Base-by-base conservation (phyloP, 2,329 filamentous ascomycete species). In the Pseudogymnoascus sp. region DNA sequence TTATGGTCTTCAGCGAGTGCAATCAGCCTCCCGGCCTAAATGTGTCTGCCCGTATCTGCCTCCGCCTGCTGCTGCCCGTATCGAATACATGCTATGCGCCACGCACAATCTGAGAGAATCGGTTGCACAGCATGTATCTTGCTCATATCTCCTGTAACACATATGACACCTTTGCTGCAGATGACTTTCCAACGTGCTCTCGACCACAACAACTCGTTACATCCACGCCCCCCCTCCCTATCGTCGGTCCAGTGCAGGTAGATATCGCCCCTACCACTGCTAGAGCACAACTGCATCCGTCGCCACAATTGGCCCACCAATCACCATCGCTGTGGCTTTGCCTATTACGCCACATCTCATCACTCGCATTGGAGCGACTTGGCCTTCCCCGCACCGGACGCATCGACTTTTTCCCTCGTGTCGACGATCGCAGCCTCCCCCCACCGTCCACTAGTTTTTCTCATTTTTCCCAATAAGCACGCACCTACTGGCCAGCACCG, bases 391-490 rank as follows among this genome's bases (percentile, higher is more conserved):
- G 44, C 44, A 50, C 44, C 44, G 13, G 21, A 50, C 44, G 21
- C 44, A 50, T 50, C 44, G 44, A 50, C 44, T 42, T 50, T 50
- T 26, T 50, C 44, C 44, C 44, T 50, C 44, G 44, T 26, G 44
- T 50, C 21, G 44, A 50, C 44, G 44, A 50, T 29, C 44, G 42
- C 42, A 46, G 19, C 42, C 21, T 4, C 4, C 13, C 23, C 23
- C 44, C 44, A 26, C 44, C 23, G 10, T 29, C 23, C 21, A 50
- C 44, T 50, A 50, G 44, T 50, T 50, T 50, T 29, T 50, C 38
- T 50, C 44, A 50, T 50, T 50, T 50, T 50, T 50, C 23, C 44
- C 44, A 50, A 50, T 50, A 29, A 50, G 44, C 44, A 50, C 44
- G 4, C 21, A 26, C 13, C 42, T 46, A 46, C 42, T 46, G 3